Evolutionary conservation across 371 early-diverging fungal species (phyloP), one percentile per base, ranked within the genome.

Genomic region (Mucor velutinosus): DNA sequence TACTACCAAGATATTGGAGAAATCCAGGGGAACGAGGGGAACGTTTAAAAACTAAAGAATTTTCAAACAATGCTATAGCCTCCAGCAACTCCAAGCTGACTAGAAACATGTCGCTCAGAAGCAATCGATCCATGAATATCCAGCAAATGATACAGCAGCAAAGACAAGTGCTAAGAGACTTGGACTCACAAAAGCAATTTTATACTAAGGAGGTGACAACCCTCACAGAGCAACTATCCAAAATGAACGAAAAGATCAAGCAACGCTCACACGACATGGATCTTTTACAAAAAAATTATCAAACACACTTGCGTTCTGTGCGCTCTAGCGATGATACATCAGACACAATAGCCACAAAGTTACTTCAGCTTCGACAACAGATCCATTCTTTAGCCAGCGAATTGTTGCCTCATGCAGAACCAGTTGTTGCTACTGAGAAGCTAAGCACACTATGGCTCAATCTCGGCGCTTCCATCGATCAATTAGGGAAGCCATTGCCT

Each of bases 361-460:
- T 83, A 12, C 25, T 35, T 7, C 33, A 65, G 1, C 62, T 83
- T 3, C 60, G 73, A 39, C 58, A 71, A 19, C 32, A 32, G 6
- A 83, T 83, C 35, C 47, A 60, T 10, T 62, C 29, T 23, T 45
- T 83, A 15, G 81, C 77, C 14, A 51, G 37, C 17, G 70, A 71
- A 14, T 33, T 82, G 8, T 32, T 73, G 12, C 61, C 72, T 55
- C 56, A 72, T 25, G 76, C 71, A 7, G 76, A 77, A 51, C 70
- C 70, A 6, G 58, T 45, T 4, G 12, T 62, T 3, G 73, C 80
- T 1, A 70, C 72, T 12, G 69, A 69, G 8, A 72, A 73, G 4
- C 43, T 83, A 10, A 56, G 72, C 23, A 77, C 72, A 7, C 75
- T 80, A 19, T 83, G 83, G 83, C 62, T 83, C 15, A 83, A 83